These are phyloP conservation scores for Brassica hybrid DNA, from an alignment of 441 rosid species.

Conservation along the genomic window DNA sequence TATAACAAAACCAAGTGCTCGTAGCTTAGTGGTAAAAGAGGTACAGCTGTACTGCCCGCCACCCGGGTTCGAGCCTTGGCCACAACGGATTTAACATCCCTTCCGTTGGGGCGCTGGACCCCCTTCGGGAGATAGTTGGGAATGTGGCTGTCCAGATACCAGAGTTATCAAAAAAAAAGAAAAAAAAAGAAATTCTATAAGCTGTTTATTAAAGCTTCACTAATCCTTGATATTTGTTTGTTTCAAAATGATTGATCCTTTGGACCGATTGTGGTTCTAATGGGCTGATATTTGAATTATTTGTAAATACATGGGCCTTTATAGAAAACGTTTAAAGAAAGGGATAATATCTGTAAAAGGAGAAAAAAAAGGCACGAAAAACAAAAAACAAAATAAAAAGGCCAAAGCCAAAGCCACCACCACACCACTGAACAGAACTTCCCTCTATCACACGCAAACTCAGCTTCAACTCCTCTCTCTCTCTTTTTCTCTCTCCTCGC, in stretches of 20 bases:
- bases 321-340: conserved; percentile 16
- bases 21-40: no score
- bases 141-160: no score
- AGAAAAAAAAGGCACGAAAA: conserved; percentile 14
- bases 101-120: no score
- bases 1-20: no score
- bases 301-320: conserved; percentile 16
- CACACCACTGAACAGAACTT: conserved; percentile 19
- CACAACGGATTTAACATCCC: no score
- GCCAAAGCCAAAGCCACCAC: conserved; percentile 11
- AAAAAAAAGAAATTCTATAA: not conserved
- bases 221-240: not conserved
- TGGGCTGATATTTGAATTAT: conserved; percentile 23
- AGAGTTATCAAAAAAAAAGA: no score
- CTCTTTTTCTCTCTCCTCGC: conserved; percentile 32
- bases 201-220: not conserved
- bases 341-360: conserved; percentile 13
- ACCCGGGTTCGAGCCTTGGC: no score
- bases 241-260: not conserved
- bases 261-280: not conserved
- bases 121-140: no score
- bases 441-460: conserved; percentile 36
- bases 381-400: conserved; percentile 12
- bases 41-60: no score
- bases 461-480: conserved; percentile 27